Evolutionary conservation across 345 rosid genomes (phyloP), one percentile per base, ranked within the genome.

Genomic region (Hypericum androsaemum): DNA sequence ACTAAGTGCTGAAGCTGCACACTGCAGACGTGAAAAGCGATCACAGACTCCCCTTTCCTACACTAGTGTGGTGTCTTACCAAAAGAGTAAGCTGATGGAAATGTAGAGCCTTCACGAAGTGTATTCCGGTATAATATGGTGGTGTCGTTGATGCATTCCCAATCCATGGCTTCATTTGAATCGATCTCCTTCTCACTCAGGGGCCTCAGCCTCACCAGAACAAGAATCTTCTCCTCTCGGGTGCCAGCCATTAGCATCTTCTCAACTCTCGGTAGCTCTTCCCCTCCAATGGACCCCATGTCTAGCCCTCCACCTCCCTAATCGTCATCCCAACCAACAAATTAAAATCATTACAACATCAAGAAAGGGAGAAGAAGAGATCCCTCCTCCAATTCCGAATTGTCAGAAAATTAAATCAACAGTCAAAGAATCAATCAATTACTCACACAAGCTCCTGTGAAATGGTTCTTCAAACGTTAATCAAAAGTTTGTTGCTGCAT

Each of bases 111-210:
- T 73, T 92, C 98, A 44, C 97, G 81, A 54, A 92, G 84, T 35
- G 86, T 85, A 74, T 92, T 92, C 58, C 95, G 77, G 60, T 92
- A 92, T 65, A 92, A 71, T 56, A 88, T 72, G 15, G 97, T 77
- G 44, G 80, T 74, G 41, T 81, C 82, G 54, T 79, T 92, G 79
- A 92, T 81, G 76, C 98, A 92, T 65, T 92, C 98, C 98, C 98
- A 92, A 52, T 92, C 98, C 0, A 88, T 83, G 54, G 68, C 81
- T 78, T 92, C 98, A 67, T 64, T 73, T 43, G 72, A 83, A 32
- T 54, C 53, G 62, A 77, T 71, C 77, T 92, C 98, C 73, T 77
- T 88, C 36, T 92, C 97, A 54, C 67, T 92, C 80, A 88, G 69
- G 57, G 98, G 98, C 79, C 98, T 81, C 72, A 85, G 60, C 73